A percentile compares a stretch with the other conserved stretches of the same genome.
These are phyloP conservation scores for Sporobolomyces roseus DNA, from an alignment of 768 basidiomycete species.

Conservation along the genomic window DNA sequence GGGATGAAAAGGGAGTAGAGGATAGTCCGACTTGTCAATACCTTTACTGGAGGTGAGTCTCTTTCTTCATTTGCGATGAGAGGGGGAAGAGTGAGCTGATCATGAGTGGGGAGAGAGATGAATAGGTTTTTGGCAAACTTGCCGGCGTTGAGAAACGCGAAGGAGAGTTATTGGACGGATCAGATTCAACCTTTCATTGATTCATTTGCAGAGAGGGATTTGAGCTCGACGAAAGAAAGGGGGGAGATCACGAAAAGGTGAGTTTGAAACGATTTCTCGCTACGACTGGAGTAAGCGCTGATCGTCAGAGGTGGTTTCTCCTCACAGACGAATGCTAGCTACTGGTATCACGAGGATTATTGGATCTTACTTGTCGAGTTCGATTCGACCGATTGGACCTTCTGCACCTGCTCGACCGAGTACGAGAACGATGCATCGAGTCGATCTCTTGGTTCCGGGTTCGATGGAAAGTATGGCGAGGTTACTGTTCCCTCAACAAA, in stretches of 20 bases:
- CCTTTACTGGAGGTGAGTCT: slow-evolving; percentile 33
- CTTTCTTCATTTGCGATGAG: too few species aligned
- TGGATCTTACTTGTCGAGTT: slow-evolving; percentile 35
- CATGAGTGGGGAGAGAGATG: neutral
- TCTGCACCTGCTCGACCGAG: slow-evolving; percentile 21
- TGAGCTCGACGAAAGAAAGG: slow-evolving; percentile 31
- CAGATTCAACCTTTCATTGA: slow-evolving; percentile 38
- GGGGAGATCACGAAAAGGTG: slow-evolving; percentile 39
- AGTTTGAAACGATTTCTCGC: neutral
- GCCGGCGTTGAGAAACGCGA: slow-evolving; percentile 26
- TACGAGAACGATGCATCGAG: slow-evolving; percentile 1
- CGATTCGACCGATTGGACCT: neutral
- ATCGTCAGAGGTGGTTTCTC: neutral
- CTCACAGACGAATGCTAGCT: slow-evolving; percentile 32
- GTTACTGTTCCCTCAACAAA: neutral
- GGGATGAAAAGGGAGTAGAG: slow-evolving; percentile 3
- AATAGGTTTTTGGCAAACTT: slow-evolving; percentile 33
- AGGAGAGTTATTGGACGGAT: slow-evolving; percentile 32
- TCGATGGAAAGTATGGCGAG: slow-evolving; percentile 32
- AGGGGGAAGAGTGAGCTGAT: neutral
- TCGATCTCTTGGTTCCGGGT: slow-evolving; percentile 36
- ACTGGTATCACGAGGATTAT: slow-evolving; percentile 37
- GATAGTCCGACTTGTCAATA: slow-evolving; percentile 29
- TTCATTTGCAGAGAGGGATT: slow-evolving; percentile 36
- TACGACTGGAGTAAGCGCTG: neutral